Evolutionary conservation across 2,329 filamentous ascomycete genomes (phyloP), one percentile per base, ranked within the genome.

Genomic region (Claviceps spartinae): DNA sequence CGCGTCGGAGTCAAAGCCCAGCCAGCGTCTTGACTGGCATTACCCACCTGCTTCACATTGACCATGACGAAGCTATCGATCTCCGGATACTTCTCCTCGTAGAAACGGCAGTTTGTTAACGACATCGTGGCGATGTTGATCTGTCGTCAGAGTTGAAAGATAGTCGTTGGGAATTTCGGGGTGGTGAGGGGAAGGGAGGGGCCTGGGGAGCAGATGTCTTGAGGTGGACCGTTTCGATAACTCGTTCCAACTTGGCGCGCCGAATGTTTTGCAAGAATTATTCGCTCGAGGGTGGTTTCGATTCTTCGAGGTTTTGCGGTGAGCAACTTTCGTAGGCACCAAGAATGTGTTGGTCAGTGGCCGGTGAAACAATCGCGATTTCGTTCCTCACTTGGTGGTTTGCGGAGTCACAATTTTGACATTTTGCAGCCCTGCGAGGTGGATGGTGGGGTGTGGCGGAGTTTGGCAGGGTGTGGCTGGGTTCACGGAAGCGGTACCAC

Each of bases 1-100:
- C 13, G 26, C 8, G n/a, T 47, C n/a, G 26, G 44, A 47, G 18
- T 13, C 30, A 36, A n/a, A 36, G 26, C 30, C 20, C 44, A 34
- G 20, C 14, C 51, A 46, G 47, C 26, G 53, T 51, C 52, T 53
- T 64, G 77, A 20, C 57, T 44, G 20, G 68, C 89, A 65, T 78
- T 57, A 68, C 78, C 57, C 68, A 90, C 86, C 83, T 95, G 89
- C 81, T 95, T 95, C 64, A 97, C 93, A 72, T 97, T 98, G 69
- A 98, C 93, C 93, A 98, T 98, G 68, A 98, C 94, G 74, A 96
- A 97, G 78, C 88, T 95, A 74, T 98, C 93, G 69, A 98, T 91
- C 79, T 97, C 93, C 62, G 68, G 67, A 57, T 86, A 96, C 73
- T 95, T 95, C 75, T 95, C 88, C 79, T 95, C 89, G 71, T 95